A percentile compares a stretch with the other conserved stretches of the same genome.
These are phyloP conservation scores for Starmerella geochares DNA, from an alignment of 805 yeast genomes.

Conservation along the genomic window DNA sequence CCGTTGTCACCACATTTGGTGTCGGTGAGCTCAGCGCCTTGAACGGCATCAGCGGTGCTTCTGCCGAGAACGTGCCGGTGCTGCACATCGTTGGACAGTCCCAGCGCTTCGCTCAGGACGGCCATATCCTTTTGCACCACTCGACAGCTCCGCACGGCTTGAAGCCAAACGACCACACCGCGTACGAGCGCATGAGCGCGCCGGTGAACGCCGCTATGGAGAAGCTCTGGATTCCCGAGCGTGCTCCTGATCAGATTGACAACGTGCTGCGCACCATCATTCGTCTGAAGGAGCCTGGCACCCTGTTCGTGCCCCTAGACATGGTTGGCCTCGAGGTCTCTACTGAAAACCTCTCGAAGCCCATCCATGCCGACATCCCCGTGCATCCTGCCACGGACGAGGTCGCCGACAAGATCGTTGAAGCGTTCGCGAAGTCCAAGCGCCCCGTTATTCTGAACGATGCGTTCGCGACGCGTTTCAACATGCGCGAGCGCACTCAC, in stretches of 20 bases:
- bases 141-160: conserved; percentile 31
- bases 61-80: conserved; percentile 69
- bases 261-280: conserved; percentile 48
- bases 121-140: conserved; percentile 34
- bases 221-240: conserved; percentile 37
- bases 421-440: conserved; percentile 41
- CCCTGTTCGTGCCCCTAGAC: conserved; percentile 66
- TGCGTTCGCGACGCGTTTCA: conserved; percentile 48
- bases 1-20: conserved; percentile 65
- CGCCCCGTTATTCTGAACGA: conserved; percentile 66
- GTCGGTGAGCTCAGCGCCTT: conserved; percentile 83
- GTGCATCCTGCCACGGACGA: conserved; percentile 29
- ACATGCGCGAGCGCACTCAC: conserved; percentile 34
- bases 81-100: conserved; percentile 81
- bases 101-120: conserved; percentile 33
- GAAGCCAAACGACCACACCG: conserved; percentile 51
- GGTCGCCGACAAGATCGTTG: conserved; percentile 40
- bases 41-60: conserved; percentile 74
- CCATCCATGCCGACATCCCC: conserved; percentile 29
- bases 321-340: conserved; percentile 41
- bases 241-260: conserved; percentile 57
- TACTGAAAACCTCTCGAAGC: conserved; percentile 32
- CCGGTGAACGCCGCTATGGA: conserved; percentile 49
- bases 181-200: conserved; percentile 54
- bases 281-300: conserved; percentile 65